These are phyloP conservation scores for Ceratobasidium sp. DNA, from an alignment of 1,284 basidiomycete species.

Conservation along the genomic window DNA sequence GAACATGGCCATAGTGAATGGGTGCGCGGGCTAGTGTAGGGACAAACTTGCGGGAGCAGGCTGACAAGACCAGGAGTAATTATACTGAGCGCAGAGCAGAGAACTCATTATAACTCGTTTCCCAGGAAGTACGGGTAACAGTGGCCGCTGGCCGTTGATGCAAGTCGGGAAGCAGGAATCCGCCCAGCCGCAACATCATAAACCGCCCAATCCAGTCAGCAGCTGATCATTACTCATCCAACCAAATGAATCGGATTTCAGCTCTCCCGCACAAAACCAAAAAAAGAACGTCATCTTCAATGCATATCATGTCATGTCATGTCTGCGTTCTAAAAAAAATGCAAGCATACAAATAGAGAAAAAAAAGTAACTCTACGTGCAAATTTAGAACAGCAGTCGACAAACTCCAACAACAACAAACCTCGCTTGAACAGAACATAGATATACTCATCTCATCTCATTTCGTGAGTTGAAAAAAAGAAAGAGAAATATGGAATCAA, in stretches of 20 bases:
- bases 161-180: slow-evolving; percentile 14
- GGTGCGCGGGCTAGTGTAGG: background rate
- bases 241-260: background rate
- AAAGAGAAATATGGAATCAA: background rate
- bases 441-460: background rate
- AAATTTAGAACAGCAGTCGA: background rate
- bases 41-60: too few species aligned
- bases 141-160: background rate
- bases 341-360: background rate
- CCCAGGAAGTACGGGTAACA: background rate
- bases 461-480: background rate
- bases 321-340: too few species aligned
- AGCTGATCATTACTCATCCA: background rate
- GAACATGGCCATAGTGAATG: slow-evolving; percentile 15
- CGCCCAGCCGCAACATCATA: background rate
- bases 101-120: background rate
- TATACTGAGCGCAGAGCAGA: background rate
- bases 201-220: background rate
- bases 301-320: too few species aligned
- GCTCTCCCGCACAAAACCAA: too few species aligned
- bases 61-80: background rate
- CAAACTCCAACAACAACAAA: background rate
- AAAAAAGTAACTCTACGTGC: background rate
- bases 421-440: background rate
- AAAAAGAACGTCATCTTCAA: too few species aligned